Conservation (phyloP, 345 rosid species). For the Arabis alpina region DNA sequence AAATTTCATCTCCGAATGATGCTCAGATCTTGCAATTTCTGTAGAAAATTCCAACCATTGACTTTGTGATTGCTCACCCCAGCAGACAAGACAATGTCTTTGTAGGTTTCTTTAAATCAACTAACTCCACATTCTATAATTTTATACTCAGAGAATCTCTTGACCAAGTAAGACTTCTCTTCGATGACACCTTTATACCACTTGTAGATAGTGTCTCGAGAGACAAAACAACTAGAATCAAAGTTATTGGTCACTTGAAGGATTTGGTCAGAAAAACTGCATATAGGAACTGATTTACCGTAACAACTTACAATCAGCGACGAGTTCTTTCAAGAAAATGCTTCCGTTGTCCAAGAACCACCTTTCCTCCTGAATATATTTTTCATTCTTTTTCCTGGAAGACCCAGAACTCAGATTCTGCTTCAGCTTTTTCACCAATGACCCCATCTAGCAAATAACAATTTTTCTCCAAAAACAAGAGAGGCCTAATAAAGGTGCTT, state of each 20-base stretch:
- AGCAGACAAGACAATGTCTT: no score
- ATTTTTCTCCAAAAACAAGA: neutral
- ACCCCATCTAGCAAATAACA: neutral
- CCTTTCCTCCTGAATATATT: neutral
- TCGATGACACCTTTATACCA: conserved; percentile 19
- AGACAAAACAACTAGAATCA: neutral
- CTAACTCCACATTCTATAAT: neutral
- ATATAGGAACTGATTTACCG: conserved; percentile 19
- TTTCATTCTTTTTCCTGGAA: conserved; percentile 7
- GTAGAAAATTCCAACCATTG: no score
- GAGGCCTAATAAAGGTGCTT: neutral
- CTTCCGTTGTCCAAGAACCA: conserved; percentile 30
- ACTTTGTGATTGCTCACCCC: no score
- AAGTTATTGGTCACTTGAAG: conserved; percentile 1
- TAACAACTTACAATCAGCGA: conserved; percentile 3
- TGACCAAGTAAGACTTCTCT: conserved; percentile 17
- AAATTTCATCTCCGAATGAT: no score
- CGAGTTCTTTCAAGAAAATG: conserved; percentile 6
- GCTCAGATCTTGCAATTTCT: no score
- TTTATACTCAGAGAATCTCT: conserved; percentile 12
- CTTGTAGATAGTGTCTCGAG: neutral
- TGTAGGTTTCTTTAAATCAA: no score
- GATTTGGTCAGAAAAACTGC: conserved; percentile 9
- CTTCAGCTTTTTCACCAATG: conserved; percentile 18
- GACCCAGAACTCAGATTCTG: neutral